Base-by-base conservation (phyloP, 768 basidiomycete genomes). In the Leucocoprinus leucothites region DNA sequence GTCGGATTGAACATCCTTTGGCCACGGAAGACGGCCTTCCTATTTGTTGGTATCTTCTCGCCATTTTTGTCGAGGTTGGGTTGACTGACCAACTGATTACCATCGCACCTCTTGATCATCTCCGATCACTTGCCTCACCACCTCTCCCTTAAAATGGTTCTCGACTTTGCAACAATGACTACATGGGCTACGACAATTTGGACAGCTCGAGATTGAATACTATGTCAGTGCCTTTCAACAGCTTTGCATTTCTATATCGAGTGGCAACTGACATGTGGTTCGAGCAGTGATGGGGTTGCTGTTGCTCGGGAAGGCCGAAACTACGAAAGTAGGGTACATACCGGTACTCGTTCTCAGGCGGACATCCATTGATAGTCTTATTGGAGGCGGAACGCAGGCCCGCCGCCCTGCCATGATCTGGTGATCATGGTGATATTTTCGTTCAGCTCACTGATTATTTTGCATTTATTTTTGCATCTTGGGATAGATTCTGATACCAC, bases 151-250 rank as follows among this genome's bases (percentile, higher is more conserved):
- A 58, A 58, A 26, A 44, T 31, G 46, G 8, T 19, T 34, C 31
- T 31, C 31, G 11, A 5, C 11, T 31, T 31, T 5, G 31, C 5
- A 31, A 31, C 11, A 11, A 31, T 31, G 11, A 31, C 11, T 31
- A n/a, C 31, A 31, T 31, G 6, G 31, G 31, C 31, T n/a, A n/a
- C n/a, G n/a, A n/a, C n/a, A n/a, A n/a, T 31, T 31, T 31, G 31
- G 31, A 44, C 63, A 98, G 95, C 79, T 98, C 63, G 95, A 98
- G 75, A 91, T 98, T 56, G 95, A 98, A 64, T 94, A 94, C 73
- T 94, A 94, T 71, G 89, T 91, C 52, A 73, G 89, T 81, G 11
- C 41, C 16, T 31, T 46, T 24, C 45, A 31, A 31, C 31, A 16
- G 21, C 49, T 58, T 58, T 64, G 61, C 58, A 18, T 11, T 25